A percentile compares a stretch with the other conserved stretches of the same genome.
These are phyloP conservation scores for Moringa oleifera DNA, from an alignment of 345 rosid genomes.

Conservation along the genomic window DNA sequence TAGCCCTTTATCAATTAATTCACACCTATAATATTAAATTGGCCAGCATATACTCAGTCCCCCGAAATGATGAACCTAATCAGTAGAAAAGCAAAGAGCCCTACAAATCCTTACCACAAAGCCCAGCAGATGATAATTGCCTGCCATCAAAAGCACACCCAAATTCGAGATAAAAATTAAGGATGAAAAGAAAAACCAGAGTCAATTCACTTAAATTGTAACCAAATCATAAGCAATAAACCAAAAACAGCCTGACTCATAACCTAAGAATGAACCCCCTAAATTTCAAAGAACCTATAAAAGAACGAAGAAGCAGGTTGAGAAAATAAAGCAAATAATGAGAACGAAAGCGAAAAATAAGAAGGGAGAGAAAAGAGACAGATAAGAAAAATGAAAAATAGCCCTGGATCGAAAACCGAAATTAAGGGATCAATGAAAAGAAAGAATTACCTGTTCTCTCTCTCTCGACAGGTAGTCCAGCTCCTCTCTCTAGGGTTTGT, in stretches of 20 bases:
- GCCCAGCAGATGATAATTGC: slow-evolving; percentile 26
- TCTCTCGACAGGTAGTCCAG: slow-evolving; percentile 5
- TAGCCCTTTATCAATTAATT: neutral
- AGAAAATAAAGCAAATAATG: slow-evolving; percentile 10
- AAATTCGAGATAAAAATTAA: slow-evolving; percentile 11
- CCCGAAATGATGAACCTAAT: neutral
- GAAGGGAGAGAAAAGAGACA: slow-evolving; percentile 17
- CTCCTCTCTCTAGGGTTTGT: slow-evolving; percentile 8
- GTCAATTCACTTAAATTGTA: neutral
- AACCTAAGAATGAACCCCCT: neutral
- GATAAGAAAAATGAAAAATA: slow-evolving; percentile 32
- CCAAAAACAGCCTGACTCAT: neutral
- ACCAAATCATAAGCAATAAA: neutral
- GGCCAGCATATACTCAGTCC: neutral
- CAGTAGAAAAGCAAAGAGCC: slow-evolving; percentile 8
- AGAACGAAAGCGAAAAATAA: slow-evolving; percentile 16
- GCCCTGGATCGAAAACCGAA: slow-evolving; percentile 18
- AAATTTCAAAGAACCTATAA: neutral
- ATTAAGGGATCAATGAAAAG: slow-evolving; percentile 11
- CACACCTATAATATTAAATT: neutral
- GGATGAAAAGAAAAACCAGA: slow-evolving; percentile 13
- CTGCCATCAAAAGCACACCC: slow-evolving; percentile 33
- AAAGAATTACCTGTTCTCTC: slow-evolving; percentile 16
- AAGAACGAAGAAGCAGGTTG: neutral
- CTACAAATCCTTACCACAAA: slow-evolving; percentile 29